phyloP scores from a whole-genome alignment of 2,329 filamentous ascomycete species.

The Pestalotiopsis sp. region DNA sequence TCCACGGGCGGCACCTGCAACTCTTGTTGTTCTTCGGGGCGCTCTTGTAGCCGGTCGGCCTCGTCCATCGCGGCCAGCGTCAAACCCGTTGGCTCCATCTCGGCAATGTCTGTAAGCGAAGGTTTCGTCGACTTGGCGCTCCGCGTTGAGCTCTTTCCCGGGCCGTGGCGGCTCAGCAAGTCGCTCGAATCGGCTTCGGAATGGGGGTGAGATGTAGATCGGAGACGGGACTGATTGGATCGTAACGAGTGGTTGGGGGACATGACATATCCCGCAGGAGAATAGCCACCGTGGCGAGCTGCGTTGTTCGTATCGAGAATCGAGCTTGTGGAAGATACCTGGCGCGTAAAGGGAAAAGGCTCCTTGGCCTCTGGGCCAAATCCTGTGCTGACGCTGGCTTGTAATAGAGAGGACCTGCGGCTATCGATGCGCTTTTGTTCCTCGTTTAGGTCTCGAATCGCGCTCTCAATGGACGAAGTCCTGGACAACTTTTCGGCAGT shows the following conservation, averaged over 20 bases:
- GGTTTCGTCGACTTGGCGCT: conserved; percentile 50
- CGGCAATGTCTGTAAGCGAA: conserved; percentile 57
- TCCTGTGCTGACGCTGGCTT: conserved; percentile 46
- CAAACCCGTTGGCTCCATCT: conserved; percentile 53
- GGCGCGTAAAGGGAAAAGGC: conserved; percentile 36
- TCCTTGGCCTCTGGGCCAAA: conserved; percentile 25
- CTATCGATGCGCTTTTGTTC: conserved; percentile 72
- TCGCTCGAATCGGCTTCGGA: conserved; percentile 39
- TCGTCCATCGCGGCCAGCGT: conserved; percentile 54
- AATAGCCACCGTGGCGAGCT: conserved; percentile 69
- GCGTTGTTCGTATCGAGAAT: conserved; percentile 69
- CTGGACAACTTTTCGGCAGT: conserved; percentile 73
- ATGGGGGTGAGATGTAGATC: conserved; percentile 53
- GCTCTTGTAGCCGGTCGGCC: conserved; percentile 44
- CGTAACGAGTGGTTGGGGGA: conserved; percentile 64
- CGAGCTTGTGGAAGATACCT: conserved; percentile 54
- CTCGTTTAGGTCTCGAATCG: conserved; percentile 71
- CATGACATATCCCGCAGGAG: conserved; percentile 66
- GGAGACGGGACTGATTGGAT: conserved; percentile 46
- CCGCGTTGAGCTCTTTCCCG: conserved; percentile 54
- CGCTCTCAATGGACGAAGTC: conserved; percentile 75
- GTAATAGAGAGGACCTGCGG: conserved; percentile 62
- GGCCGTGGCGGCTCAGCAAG: conserved; percentile 50
- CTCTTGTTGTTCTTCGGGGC: conserved; percentile 36
- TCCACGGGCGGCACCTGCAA: conserved; percentile 23